Percentiles rank a stretch among this genome's conserved stretches.
Conservation (phyloP, 23 red algal species). For the Gracilaria caudata region DNA sequence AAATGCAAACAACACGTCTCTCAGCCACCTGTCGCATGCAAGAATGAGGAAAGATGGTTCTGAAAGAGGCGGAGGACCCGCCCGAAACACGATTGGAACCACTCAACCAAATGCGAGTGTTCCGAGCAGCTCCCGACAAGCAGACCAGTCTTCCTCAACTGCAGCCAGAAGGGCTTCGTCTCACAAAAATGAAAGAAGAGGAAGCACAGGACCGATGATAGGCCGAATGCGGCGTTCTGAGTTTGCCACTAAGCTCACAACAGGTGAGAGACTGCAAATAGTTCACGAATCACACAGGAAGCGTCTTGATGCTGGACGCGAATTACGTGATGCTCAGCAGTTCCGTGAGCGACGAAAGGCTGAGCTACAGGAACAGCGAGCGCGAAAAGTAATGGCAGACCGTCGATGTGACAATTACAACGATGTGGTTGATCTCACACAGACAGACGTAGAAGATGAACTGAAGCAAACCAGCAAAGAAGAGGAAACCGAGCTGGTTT, state of each 20-base stretch:
- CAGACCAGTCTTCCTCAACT: background rate
- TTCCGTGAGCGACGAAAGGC: background rate
- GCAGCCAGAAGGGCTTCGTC: background rate
- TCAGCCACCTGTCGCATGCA: background rate
- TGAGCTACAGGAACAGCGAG: background rate
- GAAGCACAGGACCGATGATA: background rate
- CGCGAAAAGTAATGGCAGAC: background rate
- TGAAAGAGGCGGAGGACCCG: background rate
- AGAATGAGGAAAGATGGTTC: background rate
- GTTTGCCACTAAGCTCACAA: background rate
- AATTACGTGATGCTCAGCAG: background rate
- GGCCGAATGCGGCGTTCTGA: background rate
- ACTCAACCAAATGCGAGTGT: background rate
- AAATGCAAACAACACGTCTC: background rate
- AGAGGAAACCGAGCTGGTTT: background rate
- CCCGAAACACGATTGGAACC: background rate
- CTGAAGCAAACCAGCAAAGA: background rate
- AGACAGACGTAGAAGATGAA: background rate
- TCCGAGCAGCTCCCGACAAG: background rate
- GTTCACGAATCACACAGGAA: no score
- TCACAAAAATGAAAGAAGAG: background rate
- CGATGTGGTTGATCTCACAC: constrained; percentile 14
- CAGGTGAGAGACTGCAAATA: background rate
- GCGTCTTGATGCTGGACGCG: background rate
- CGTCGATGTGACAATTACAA: constrained; percentile 5